Percentiles rank a stretch among this genome's conserved stretches.
phyloP scores from a whole-genome alignment of 169 alveolate genomes.

The Plasmodium falciparum region DNA sequence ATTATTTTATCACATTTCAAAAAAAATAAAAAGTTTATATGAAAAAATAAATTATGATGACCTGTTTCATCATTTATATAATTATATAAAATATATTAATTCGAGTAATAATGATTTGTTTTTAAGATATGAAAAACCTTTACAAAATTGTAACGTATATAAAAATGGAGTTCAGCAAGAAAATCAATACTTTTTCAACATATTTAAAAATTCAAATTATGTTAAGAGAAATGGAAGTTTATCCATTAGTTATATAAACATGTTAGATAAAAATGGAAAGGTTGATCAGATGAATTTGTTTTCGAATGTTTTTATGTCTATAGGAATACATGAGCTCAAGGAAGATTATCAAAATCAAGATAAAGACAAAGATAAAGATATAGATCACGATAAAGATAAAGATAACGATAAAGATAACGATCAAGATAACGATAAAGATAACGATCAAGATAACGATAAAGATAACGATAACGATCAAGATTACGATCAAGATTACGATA shows the following conservation, averaged over 20 bases:
- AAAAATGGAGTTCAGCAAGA: slow-evolving; percentile 12
- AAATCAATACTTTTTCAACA: slow-evolving; percentile 23
- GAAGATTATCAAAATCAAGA: background rate
- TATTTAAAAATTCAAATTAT: slow-evolving; percentile 58
- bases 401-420: background rate
- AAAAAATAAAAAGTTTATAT: slow-evolving; percentile 46
- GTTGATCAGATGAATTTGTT: slow-evolving; percentile 46
- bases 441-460: background rate
- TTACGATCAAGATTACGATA: background rate
- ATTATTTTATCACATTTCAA: slow-evolving; percentile 29
- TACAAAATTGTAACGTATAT: background rate
- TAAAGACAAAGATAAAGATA: background rate
- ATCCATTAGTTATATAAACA: slow-evolving; percentile 47
- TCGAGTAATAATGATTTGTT: slow-evolving; percentile 47
- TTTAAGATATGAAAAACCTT: slow-evolving; percentile 11
- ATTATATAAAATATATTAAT: slow-evolving; percentile 48
- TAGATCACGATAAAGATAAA: too few relatives aligned
- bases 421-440: background rate
- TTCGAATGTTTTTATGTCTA: slow-evolving; percentile 69
- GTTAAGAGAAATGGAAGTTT: slow-evolving; percentile 65
- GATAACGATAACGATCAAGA: background rate
- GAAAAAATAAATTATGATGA: slow-evolving; percentile 70
- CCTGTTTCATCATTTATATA: slow-evolving; percentile 52
- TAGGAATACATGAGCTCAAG: slow-evolving; percentile 62
- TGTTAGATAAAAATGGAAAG: background rate